Evolutionary conservation across 1,284 basidiomycete genomes (phyloP), one percentile per base, ranked within the genome.

Genomic region (Rhodotorula glutinis): DNA sequence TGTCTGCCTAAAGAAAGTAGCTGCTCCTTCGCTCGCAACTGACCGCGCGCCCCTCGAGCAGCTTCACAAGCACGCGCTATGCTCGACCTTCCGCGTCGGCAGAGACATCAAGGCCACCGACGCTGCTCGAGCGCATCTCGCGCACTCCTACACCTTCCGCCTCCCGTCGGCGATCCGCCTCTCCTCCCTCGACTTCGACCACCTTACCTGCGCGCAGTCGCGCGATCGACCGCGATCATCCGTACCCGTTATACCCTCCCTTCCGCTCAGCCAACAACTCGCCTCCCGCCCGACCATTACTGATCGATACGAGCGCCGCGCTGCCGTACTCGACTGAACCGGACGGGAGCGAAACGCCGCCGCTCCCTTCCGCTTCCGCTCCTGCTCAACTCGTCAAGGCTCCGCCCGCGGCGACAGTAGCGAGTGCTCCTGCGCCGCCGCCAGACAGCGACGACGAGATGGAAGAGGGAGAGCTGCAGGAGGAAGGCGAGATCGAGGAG

Each of bases 401-500:
- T 3, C 19, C 30, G 9, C 8, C 25, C 25, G 25, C 38, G 38
- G n/a, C 17, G 10, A 13, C 41, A 17, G 33, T 16, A 8, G 4
- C 21, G 33, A 54, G 21, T 33, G 33, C 55, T 33, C 25, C 16
- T 21, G 29, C 4, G 40, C 41, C 38, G 51, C 47, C 13, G 13
- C 27, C 47, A 19, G 47, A 47, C 38, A 38, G n/a, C 57, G 57
- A 44, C 17, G 44, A 38, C 13, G 51, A 47, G 11, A 46, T 23
- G 23, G 51, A 47, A 56, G 41, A 44, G 52, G 60, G 53, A 19
- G 51, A 59, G 49, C 27, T 51, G 16, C 41, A 57, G 41, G 51
- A 58, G 43, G 62, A 33, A 14, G 57, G 25, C 14, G 47, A 51
- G 25, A 25, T 41, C n/a, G 57, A 49, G 46, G 30, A 49, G 43